Conservation (phyloP, 176 grass and related monocot species). For the Ensete glaucum region DNA sequence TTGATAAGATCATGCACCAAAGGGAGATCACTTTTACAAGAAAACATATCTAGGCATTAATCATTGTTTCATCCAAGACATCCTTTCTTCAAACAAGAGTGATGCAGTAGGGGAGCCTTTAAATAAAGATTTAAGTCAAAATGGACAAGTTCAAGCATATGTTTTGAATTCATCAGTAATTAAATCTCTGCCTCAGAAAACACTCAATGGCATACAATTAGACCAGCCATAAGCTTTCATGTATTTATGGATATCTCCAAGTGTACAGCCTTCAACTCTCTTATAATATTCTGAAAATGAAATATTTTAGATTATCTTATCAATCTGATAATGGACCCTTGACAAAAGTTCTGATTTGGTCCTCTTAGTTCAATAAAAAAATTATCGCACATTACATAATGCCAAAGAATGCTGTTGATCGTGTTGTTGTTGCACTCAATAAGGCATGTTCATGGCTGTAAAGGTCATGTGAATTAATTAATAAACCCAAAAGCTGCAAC, state of each 20-base stretch:
- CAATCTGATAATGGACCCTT: too few species aligned
- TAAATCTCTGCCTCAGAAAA: neutral
- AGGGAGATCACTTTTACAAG: neutral
- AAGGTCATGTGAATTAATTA: neutral
- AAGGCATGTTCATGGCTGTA: neutral
- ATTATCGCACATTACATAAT: neutral
- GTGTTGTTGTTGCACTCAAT: neutral
- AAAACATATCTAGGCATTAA: constrained; percentile 3
- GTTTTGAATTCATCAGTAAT: neutral
- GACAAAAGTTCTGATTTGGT: too few species aligned
- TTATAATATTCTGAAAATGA: neutral
- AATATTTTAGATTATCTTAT: neutral
- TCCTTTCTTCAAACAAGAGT: too few species aligned
- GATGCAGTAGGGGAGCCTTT: neutral
- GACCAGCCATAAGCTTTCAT: neutral
- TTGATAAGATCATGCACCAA: neutral
- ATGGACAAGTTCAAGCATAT: neutral
- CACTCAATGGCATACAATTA: neutral
- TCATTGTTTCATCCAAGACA: neutral
- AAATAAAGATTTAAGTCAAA: neutral
- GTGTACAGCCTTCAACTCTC: neutral
- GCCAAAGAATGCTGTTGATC: neutral
- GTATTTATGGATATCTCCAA: neutral
- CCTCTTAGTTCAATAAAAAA: too few species aligned
- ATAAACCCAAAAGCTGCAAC: neutral